Percentiles rank a stretch among this genome's conserved stretches.
Evolutionary conservation across 2,329 filamentous ascomycete species (phyloP).

Genomic region (Exophiala aquamarina): DNA sequence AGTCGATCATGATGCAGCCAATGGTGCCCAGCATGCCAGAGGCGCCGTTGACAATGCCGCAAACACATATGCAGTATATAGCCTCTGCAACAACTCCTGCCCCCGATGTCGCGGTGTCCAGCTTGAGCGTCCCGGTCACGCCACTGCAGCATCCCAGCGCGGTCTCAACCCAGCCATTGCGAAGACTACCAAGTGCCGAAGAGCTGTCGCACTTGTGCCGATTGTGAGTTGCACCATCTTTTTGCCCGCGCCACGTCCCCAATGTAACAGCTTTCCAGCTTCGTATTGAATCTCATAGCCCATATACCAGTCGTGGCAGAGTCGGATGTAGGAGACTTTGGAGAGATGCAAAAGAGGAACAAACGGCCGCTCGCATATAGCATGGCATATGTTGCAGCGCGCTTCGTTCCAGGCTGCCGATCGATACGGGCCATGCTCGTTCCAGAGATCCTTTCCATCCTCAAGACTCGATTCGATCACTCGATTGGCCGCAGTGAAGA

Average conservation of each 20-base stretch:
- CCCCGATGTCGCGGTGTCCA: conserved; percentile 3
- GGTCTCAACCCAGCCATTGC: neutral
- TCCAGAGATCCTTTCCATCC: conserved; percentile 7
- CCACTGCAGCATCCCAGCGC: neutral
- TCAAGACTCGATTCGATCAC: conserved; percentile 2
- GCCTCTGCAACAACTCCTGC: neutral
- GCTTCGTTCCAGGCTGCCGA: conserved; percentile 9
- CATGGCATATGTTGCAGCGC: conserved; percentile 11
- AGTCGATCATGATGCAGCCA: neutral
- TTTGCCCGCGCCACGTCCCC: neutral
- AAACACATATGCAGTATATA: neutral
- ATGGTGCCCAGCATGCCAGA: neutral
- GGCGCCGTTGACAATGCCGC: neutral
- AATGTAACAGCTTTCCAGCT: neutral
- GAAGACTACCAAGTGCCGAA: conserved; percentile 4
- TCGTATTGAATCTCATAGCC: conserved; percentile 7
- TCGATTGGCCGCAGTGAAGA: neutral
- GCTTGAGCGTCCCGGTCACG: conserved; percentile 5
- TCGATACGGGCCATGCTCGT: conserved; percentile 7
- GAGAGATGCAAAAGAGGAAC: conserved; percentile 5
- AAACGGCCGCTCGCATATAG: conserved; percentile 6
- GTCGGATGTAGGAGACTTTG: conserved; percentile 6
- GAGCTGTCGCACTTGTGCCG: conserved; percentile 8
- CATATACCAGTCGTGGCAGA: conserved; percentile 7
- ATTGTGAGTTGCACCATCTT: conserved; percentile 3